Evolutionary conservation across 495 filamentous ascomycete species (phyloP).

Genomic region (Podospora fimiseda): DNA sequence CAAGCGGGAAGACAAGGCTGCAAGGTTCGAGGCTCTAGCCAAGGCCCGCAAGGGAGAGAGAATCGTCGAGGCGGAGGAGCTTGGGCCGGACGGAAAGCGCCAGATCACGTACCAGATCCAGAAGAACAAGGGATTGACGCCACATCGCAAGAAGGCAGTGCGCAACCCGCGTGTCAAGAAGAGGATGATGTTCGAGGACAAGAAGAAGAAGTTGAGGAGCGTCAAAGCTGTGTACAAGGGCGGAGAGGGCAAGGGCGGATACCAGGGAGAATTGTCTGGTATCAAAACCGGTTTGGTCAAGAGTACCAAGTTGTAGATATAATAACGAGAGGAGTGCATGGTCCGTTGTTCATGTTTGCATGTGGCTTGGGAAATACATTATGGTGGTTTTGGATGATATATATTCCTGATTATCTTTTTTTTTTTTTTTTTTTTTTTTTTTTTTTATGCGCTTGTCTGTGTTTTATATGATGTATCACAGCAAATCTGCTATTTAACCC

Average conservation of each 20-base stretch:
- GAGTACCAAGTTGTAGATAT: slow-evolving; percentile 71
- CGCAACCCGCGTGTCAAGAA: slow-evolving; percentile 97
- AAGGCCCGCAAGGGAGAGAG: slow-evolving; percentile 42
- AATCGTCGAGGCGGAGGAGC: slow-evolving; percentile 53
- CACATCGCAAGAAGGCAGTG: slow-evolving; percentile 83
- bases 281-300: slow-evolving; percentile 91
- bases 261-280: slow-evolving; percentile 88
- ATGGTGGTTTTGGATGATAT: too few species aligned
- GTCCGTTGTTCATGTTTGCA: neutral
- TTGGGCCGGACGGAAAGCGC: slow-evolving; percentile 73
- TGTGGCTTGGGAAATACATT: neutral
- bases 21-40: slow-evolving; percentile 38
- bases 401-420: too few species aligned
- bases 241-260: slow-evolving; percentile 79
- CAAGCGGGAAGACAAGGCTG: slow-evolving; percentile 68
- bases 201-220: slow-evolving; percentile 88
- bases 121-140: slow-evolving; percentile 94
- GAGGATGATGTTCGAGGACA: slow-evolving; percentile 84
- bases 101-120: slow-evolving; percentile 85
- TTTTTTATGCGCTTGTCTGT: too few species aligned
- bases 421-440: too few species aligned
- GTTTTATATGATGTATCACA: too few species aligned
- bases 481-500: too few species aligned
- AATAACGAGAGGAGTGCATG: slow-evolving; percentile 5
- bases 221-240: slow-evolving; percentile 80